Evolutionary conservation across 495 filamentous ascomycete genomes (phyloP).

Genomic region (Bacidia rubella): DNA sequence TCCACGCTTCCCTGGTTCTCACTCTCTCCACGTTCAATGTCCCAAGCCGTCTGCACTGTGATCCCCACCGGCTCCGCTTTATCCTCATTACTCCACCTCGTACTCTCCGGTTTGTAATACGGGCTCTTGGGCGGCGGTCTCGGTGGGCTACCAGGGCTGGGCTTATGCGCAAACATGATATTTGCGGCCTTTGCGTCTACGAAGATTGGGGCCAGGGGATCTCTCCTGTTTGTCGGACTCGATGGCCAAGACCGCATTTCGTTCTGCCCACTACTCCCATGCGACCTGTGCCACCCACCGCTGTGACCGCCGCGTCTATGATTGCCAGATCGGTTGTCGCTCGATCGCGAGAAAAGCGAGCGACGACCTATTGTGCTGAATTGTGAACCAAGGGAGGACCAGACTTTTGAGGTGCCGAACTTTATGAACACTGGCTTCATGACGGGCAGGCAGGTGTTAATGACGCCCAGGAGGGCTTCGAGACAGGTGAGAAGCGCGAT

Average conservation of each 20-base stretch:
- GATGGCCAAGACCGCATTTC: not conserved
- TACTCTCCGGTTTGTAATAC: not conserved
- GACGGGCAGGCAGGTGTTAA: constrained; percentile 17
- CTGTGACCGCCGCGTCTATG: not conserved
- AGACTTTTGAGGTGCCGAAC: constrained; percentile 1
- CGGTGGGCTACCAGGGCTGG: not conserved
- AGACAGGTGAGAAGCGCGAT: constrained; percentile 10
- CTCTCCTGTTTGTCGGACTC: not conserved
- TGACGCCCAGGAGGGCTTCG: constrained; percentile 13
- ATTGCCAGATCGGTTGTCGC: not conserved
- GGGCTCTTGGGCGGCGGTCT: not conserved
- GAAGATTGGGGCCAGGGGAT: constrained; percentile 1
- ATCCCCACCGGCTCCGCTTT: not conserved
- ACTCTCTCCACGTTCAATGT: constrained; percentile 8
- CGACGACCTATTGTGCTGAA: constrained; percentile 3
- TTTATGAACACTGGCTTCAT: constrained; percentile 14
- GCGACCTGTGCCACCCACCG: not conserved
- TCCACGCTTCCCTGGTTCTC: not conserved
- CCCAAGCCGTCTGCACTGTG: constrained; percentile 9
- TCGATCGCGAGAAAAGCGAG: not conserved
- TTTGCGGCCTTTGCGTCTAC: constrained; percentile 5
- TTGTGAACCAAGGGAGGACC: constrained; percentile 3
- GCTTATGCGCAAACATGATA: constrained; percentile 7
- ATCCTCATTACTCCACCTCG: not conserved
- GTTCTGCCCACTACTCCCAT: not conserved